Conservation (phyloP, 2,329 filamentous ascomycete species). For the Cryphonectria parasitica region DNA sequence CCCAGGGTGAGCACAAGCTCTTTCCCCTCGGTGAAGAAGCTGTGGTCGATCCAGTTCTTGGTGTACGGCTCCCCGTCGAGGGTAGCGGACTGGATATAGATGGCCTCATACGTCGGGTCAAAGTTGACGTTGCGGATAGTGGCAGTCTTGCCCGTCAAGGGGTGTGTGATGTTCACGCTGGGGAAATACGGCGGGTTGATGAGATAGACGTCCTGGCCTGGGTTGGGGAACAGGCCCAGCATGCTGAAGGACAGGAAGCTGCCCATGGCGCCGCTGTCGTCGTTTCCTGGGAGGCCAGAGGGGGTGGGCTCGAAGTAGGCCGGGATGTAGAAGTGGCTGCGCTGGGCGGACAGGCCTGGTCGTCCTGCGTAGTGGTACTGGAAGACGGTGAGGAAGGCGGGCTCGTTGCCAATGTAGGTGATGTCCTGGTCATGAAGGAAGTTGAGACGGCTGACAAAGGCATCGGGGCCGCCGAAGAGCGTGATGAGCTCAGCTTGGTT, state of each 20-base stretch:
- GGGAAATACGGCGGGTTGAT: conserved; percentile 71
- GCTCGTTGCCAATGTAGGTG: conserved; percentile 62
- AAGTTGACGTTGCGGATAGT: conserved; percentile 65
- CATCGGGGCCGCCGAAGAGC: conserved; percentile 61
- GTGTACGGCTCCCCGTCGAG: conserved; percentile 64
- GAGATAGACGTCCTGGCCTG: conserved; percentile 72
- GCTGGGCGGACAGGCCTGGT: conserved; percentile 57
- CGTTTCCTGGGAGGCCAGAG: conserved; percentile 69
- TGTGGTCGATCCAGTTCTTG: conserved; percentile 70
- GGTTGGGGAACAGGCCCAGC: conserved; percentile 72
- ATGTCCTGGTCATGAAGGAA: conserved; percentile 68
- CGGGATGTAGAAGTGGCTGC: conserved; percentile 68
- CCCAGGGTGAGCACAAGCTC: conserved; percentile 67
- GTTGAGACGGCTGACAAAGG: conserved; percentile 62
- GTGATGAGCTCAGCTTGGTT: conserved; percentile 57
- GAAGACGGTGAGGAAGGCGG: conserved; percentile 65
- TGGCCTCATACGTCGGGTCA: conserved; percentile 58
- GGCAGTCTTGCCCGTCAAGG: conserved; percentile 62
- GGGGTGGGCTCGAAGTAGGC: conserved; percentile 62
- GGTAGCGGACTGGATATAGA: conserved; percentile 69
- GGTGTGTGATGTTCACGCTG: conserved; percentile 60
- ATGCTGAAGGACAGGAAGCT: conserved; percentile 67
- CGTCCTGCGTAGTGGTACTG: conserved; percentile 72
- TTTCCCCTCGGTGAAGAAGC: conserved; percentile 68
- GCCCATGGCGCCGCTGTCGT: conserved; percentile 73